phyloP scores from a whole-genome alignment of 2,329 filamentous ascomycete species.

The Fusarium guadeloupense region DNA sequence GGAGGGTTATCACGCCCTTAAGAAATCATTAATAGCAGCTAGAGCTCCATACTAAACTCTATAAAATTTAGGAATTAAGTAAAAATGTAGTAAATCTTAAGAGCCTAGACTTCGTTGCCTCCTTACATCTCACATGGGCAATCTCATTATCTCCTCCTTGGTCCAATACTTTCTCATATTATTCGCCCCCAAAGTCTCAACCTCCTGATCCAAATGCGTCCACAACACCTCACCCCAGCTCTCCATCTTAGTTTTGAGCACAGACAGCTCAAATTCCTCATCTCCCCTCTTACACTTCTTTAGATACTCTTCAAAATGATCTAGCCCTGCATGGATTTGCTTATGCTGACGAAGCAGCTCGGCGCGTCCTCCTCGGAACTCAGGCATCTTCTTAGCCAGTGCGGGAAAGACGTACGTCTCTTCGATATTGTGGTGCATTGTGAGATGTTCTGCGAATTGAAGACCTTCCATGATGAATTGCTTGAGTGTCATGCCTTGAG shows the following conservation, averaged over 20 bases:
- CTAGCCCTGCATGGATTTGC: constrained; percentile 80
- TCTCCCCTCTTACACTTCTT: constrained; percentile 69
- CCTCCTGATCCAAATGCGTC: constrained; percentile 86
- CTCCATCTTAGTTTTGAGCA: constrained; percentile 78
- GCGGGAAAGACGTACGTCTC: constrained; percentile 83
- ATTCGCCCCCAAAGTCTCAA: constrained; percentile 78
- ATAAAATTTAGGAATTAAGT: too few relatives aligned
- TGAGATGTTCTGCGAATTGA: constrained; percentile 76
- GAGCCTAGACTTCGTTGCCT: too few relatives aligned
- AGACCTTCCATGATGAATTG: constrained; percentile 75
- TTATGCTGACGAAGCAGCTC: constrained; percentile 78
- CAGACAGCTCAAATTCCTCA: constrained; percentile 62
- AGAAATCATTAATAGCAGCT: too few relatives aligned
- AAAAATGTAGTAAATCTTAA: too few relatives aligned
- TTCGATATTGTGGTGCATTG: constrained; percentile 83
- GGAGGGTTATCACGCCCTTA: too few relatives aligned
- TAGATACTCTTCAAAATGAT: constrained; percentile 73
- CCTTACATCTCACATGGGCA: constrained; percentile 70
- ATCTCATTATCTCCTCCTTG: constrained; percentile 73
- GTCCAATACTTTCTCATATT: constrained; percentile 85
- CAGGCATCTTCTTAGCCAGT: constrained; percentile 80
- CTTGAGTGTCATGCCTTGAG: constrained; percentile 70
- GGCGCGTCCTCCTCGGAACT: constrained; percentile 67
- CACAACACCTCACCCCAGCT: constrained; percentile 81
- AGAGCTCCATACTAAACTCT: too few relatives aligned